These are phyloP conservation scores for Thyridium curvatum DNA, from an alignment of 2,329 filamentous ascomycete species.

Conservation along the genomic window DNA sequence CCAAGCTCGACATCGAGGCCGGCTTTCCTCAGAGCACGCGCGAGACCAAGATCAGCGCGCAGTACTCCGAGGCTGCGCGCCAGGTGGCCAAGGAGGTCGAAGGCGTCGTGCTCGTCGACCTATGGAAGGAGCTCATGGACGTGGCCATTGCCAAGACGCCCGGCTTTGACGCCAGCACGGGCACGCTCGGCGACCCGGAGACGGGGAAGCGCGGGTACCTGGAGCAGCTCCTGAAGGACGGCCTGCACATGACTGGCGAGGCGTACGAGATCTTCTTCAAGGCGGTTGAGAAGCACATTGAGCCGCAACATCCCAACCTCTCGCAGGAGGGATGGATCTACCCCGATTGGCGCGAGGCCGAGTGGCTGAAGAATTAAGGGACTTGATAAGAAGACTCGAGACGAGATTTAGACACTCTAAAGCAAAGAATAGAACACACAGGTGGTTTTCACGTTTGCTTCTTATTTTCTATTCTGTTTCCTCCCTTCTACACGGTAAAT, in stretches of 20 bases:
- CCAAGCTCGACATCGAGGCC: constrained; percentile 36
- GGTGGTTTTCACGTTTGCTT: too few relatives aligned
- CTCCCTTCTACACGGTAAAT: too few relatives aligned
- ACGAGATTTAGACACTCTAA: too few relatives aligned
- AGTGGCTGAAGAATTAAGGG: constrained; percentile 11
- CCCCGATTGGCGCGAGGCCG: constrained; percentile 39
- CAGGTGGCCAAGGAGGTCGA: constrained; percentile 62
- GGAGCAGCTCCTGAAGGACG: constrained; percentile 47
- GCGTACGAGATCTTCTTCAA: constrained; percentile 48
- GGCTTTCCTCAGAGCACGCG: constrained; percentile 38
- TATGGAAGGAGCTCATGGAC: constrained; percentile 74
- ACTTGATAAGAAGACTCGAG: too few relatives aligned
- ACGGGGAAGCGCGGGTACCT: constrained; percentile 45
- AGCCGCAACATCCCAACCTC: constrained; percentile 31
- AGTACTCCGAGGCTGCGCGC: constrained; percentile 56
- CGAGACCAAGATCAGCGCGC: constrained; percentile 39
- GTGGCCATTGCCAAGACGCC: constrained; percentile 54
- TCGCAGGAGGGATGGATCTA: constrained; percentile 28
- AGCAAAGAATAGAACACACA: too few relatives aligned
- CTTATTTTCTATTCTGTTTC: too few relatives aligned
- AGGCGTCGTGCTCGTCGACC: constrained; percentile 66
- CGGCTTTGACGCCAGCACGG: constrained; percentile 43
- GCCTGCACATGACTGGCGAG: constrained; percentile 49
- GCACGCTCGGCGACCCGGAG: constrained; percentile 42
- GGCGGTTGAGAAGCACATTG: constrained; percentile 40